Evolutionary conservation across 2,329 filamentous ascomycete genomes (phyloP).

Genomic region (Diaporthe destruens): DNA sequence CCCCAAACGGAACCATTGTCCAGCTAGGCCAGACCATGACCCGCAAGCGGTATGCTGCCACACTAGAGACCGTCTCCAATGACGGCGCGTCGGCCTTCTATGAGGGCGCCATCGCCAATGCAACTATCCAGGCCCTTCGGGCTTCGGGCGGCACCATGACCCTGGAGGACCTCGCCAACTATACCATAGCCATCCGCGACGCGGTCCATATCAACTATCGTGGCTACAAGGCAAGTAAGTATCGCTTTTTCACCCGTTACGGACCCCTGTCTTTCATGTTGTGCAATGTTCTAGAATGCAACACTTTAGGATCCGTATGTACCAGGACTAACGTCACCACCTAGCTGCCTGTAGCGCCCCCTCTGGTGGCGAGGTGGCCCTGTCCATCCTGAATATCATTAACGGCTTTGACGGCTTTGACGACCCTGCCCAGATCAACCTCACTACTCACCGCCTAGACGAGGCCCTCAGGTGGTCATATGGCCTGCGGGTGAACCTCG

Average conservation of each 20-base stretch:
- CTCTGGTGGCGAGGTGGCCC: slow-evolving; percentile 77
- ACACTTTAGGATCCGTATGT: too few species aligned
- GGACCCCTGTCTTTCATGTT: too few species aligned
- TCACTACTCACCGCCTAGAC: slow-evolving; percentile 83
- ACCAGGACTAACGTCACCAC: too few species aligned
- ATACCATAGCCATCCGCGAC: slow-evolving; percentile 74
- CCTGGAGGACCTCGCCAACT: slow-evolving; percentile 77
- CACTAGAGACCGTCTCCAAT: slow-evolving; percentile 76
- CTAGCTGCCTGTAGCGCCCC: slow-evolving; percentile 73
- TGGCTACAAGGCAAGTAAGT: slow-evolving; percentile 72
- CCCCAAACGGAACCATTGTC: slow-evolving; percentile 77
- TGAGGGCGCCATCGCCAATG: slow-evolving; percentile 74
- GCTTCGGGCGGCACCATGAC: slow-evolving; percentile 82
- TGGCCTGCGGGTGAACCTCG: slow-evolving; percentile 77
- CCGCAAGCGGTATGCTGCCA: slow-evolving; percentile 79
- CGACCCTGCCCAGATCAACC: slow-evolving; percentile 61
- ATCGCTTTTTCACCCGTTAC: too few species aligned
- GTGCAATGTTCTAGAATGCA: too few species aligned
- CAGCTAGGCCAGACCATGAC: slow-evolving; percentile 80
- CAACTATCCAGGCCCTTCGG: slow-evolving; percentile 75
- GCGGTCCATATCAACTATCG: slow-evolving; percentile 74
- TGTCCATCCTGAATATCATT: slow-evolving; percentile 81
- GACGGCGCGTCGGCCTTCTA: slow-evolving; percentile 78
- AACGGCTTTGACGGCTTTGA: slow-evolving; percentile 78
- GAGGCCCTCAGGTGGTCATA: slow-evolving; percentile 89